Conservation (phyloP, 345 rosid genomes). For the Excoecaria cochinchinensis region DNA sequence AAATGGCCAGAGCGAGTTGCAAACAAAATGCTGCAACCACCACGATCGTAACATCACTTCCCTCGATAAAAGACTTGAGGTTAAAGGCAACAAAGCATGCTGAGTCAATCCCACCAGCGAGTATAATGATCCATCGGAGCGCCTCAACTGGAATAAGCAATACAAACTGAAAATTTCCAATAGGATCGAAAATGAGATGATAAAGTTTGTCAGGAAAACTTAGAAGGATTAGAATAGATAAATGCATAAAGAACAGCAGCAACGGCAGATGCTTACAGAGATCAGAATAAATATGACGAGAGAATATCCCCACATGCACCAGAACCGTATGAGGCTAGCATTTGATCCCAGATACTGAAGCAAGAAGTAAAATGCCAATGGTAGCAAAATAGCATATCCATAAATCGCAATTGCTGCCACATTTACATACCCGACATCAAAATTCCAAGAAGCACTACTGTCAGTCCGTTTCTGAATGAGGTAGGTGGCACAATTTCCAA, state of each 20-base stretch:
- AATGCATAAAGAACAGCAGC: neutral
- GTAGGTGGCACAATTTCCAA: constrained; percentile 87
- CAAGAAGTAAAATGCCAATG: constrained; percentile 81
- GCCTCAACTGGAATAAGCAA: constrained; percentile 77
- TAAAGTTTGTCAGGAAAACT: neutral
- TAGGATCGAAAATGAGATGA: constrained; percentile 9
- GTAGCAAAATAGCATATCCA: constrained; percentile 73
- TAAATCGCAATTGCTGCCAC: constrained; percentile 62
- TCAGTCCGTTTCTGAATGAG: constrained; percentile 59
- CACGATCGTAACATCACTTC: constrained; percentile 50
- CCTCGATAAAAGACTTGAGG: constrained; percentile 52
- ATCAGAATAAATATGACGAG: constrained; percentile 64
- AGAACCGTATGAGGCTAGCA: constrained; percentile 74
- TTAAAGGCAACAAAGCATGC: constrained; percentile 73
- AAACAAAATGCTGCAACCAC: constrained; percentile 62
- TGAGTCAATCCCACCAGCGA: constrained; percentile 61
- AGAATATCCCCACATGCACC: constrained; percentile 99
- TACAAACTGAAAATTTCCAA: constrained; percentile 53
- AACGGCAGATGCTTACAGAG: constrained; percentile 54
- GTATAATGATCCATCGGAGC: constrained; percentile 80
- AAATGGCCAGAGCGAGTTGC: constrained; percentile 81
- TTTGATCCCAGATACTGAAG: constrained; percentile 75
- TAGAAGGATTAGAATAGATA: neutral
- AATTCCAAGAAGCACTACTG: constrained; percentile 64
- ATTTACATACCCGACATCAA: constrained; percentile 78